Conservation (phyloP, 2,329 filamentous ascomycete species). For the Dactylellina sp. region DNA sequence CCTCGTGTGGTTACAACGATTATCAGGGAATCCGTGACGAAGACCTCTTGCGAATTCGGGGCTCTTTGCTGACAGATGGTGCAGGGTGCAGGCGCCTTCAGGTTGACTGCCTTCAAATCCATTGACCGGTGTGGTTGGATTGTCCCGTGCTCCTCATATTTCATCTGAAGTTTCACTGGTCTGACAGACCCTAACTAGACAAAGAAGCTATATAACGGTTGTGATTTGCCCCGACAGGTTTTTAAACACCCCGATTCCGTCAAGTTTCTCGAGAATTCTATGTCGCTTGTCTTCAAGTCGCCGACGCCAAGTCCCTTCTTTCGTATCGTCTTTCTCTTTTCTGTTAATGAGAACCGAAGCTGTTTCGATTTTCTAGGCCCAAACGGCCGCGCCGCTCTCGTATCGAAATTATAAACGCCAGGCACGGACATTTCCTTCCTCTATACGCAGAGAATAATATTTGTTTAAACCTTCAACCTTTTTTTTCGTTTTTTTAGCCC, state of each 20-base stretch:
- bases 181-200: neutral
- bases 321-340: slow-evolving; percentile 24
- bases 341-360: slow-evolving; percentile 1
- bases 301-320: slow-evolving; percentile 21
- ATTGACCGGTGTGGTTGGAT: slow-evolving; percentile 1
- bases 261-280: slow-evolving; percentile 11
- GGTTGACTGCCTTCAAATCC: slow-evolving; percentile 15
- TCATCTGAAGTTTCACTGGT: slow-evolving; percentile 30
- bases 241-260: slow-evolving; percentile 15
- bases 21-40: slow-evolving; percentile 30
- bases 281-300: slow-evolving; percentile 35
- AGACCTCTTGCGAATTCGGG: slow-evolving; percentile 32
- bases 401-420: neutral
- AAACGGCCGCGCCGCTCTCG: neutral
- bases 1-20: slow-evolving; percentile 21
- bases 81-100: slow-evolving; percentile 40
- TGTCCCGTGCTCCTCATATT: slow-evolving; percentile 21
- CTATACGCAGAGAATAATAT: slow-evolving; percentile 9
- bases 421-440: slow-evolving; percentile 30
- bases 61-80: slow-evolving; percentile 36
- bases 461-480: slow-evolving; percentile 9
- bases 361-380: slow-evolving; percentile 1
- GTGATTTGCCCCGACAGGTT: slow-evolving; percentile 23
- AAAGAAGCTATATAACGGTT: slow-evolving; percentile 32
- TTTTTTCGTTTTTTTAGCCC: too few relatives aligned